Percentiles rank a stretch among this genome's conserved stretches.
Conservation (phyloP, 179 eudicot species). For the Carnegiea gigantea region DNA sequence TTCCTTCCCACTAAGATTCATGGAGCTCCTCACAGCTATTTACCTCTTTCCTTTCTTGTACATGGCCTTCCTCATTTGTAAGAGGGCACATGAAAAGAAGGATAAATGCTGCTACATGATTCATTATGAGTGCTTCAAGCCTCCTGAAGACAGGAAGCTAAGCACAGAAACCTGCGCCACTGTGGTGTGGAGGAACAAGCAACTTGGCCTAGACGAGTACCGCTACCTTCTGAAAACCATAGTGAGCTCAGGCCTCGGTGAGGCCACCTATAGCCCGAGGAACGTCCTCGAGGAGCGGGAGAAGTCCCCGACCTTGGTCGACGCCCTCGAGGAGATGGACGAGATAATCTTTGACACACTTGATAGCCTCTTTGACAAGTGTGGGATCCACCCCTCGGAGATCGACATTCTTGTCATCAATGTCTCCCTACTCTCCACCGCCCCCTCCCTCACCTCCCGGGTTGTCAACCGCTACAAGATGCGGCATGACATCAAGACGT, state of each 20-base stretch:
- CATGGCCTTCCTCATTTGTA: slow-evolving; percentile 34
- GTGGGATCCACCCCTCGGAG: slow-evolving; percentile 41
- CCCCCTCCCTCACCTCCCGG: slow-evolving; percentile 53
- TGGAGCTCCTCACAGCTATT: slow-evolving; percentile 44
- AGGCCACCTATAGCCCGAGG: slow-evolving; percentile 59
- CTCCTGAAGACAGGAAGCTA: slow-evolving; percentile 46
- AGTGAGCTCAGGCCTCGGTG: slow-evolving; percentile 67
- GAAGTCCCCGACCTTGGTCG: slow-evolving; percentile 31
- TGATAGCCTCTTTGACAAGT: slow-evolving; percentile 43
- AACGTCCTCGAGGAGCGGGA: slow-evolving; percentile 44
- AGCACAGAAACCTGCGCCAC: slow-evolving; percentile 40
- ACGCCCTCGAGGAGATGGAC: slow-evolving; percentile 49
- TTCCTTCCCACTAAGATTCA: slow-evolving; percentile 6
- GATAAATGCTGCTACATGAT: slow-evolving; percentile 55
- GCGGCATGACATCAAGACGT: slow-evolving; percentile 50
- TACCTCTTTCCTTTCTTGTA: slow-evolving; percentile 37
- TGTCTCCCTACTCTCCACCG: slow-evolving; percentile 45
- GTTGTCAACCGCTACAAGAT: slow-evolving; percentile 61
- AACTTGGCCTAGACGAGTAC: slow-evolving; percentile 46
- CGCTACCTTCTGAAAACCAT: slow-evolving; percentile 53
- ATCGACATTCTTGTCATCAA: slow-evolving; percentile 60
- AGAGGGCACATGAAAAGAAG: slow-evolving; percentile 23
- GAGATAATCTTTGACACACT: slow-evolving; percentile 47
- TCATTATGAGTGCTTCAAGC: slow-evolving; percentile 62
- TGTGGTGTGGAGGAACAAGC: slow-evolving; percentile 40